Evolutionary conservation across 1,139 yeast species (phyloP), one percentile per base, ranked within the genome.

Genomic region (Spencermartinsiella ligniputridi): DNA sequence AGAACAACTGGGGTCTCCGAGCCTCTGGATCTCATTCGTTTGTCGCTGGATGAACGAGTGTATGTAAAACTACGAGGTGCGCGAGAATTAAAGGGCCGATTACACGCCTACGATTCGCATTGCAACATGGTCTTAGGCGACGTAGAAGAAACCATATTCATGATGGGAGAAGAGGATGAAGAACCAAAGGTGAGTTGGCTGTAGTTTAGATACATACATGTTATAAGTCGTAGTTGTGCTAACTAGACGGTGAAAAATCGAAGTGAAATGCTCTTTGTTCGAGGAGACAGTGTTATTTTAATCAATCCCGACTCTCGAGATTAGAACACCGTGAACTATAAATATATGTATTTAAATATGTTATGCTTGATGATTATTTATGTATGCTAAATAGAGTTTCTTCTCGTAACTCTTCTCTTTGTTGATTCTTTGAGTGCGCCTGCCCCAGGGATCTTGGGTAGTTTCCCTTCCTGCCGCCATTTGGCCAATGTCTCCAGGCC

Each of bases 31-130:
- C 75, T 90, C 56, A 81, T 94, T 55, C 81, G 94, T 53, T 77
- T 85, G 51, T 88, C 90, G 50, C 71, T 94, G 40, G 97, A 94
- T 61, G 98, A 92, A 66, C 70, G 74, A 45, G 90, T 94, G 19
- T 78, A 80, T 60, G 95, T 94, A 46, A 94, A 94, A 63, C 77
- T 94, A 50, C 81, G 98, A 64, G 97, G 97, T n/a, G 95, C 95
- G 51, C 77, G 99, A 56, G 97, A 90, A 63, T 76, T 92, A 68
- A 78, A 80, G 38, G 99, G 99, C 4, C 81, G 80, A 54, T 74
- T 94, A 46, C 98, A 92, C 63, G 97, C 96, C 1, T 92, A 87
- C 66, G 97, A 92, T 66, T 85, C 95, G 40, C 97, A 92, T 67
- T 92, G 97, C 67, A 92, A 94, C 64, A 81, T 94, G 76, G 96